Evolutionary conservation across 345 rosid species (phyloP), one percentile per base, ranked within the genome.

Genomic region (Camelina hispida): DNA sequence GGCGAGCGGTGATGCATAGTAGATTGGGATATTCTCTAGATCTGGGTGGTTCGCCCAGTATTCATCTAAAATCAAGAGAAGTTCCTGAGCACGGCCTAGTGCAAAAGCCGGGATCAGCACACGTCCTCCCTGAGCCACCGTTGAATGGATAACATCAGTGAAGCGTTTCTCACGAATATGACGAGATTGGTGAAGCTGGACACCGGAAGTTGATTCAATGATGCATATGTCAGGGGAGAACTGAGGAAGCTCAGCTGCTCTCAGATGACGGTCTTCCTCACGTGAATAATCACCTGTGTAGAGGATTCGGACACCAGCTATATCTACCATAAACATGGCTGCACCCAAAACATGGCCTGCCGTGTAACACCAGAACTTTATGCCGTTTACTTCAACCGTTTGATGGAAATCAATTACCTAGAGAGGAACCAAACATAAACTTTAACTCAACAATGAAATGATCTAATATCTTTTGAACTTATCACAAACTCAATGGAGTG

Each of bases 261-360:
- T 86, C 61, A 94, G 91, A 87, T 94, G 98, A 52, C 96, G 77
- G 76, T 91, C 97, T 83, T 94, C 98, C 81, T 91, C 96, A 13
- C 96, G 89, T 38, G 98, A 94, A 65, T 94, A 94, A 51, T 94
- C 98, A 44, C 98, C 98, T 18, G 96, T 91, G 69, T 94, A 94
- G 66, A 94, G 97, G 57, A 88, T 86, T 61, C 95, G 89, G 18
- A 94, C 97, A 75, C 97, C 88, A 6, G 98, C 97, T 72, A 94
- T 83, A 72, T 94, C 97, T 28, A 91, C 98, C 97, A 94, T 94
- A 72, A 94, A 94, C 98, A 91, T 94, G 50, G 97, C 96, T 79
- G 98, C 98, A 66, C 98, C 98, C 65, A 94, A 96, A 53, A 94
- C 97, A 74, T 94, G 97, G 59, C 98, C 98, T 71, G 98, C 98